Evolutionary conservation across 192 early-diverging fungal genomes (phyloP), one percentile per base, ranked within the genome.

Genomic region (Linnemannia exigua): DNA sequence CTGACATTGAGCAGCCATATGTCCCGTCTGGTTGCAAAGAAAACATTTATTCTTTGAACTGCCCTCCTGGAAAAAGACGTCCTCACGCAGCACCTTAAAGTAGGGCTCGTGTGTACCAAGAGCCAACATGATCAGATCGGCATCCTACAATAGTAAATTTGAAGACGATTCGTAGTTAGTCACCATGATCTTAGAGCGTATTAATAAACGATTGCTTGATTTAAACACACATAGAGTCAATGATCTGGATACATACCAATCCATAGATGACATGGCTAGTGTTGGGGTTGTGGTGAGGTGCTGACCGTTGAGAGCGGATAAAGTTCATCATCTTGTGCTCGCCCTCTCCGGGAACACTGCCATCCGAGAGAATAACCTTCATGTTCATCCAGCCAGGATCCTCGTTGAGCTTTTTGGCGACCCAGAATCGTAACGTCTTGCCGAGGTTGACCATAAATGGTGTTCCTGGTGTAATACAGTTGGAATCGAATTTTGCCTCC

Each of bases 241-340:
- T 44, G n/a, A 44, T 3, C 58, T 33, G 58, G 28, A 63, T 25
- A 82, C 88, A n/a, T 87, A 92, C 89, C 81, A 95, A 89, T 67
- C 96, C 96, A 82, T 98, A 97, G 31, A 99, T 91, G 41, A 99
- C 98, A 88, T 99, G 98, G 25, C 92, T 89, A 12, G 96, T 96
- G 82, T 99, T 99, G n/a, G 97, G 95, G 73, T 96, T 90, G 58
- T 98, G 96, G 36, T 93, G 92, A 2, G 95, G 93, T 74, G 91
- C 93, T 44, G 94, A 90, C 67, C 97, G 93, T 70, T 95, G 95
- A 9, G 91, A 88, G 17, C 98, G 94, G 71, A 99, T 94, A 81
- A 94, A 99, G 78, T 98, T 96, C 98, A 99, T 99, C 83, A 99
- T 97, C 90, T 99, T 99, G 89, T 99, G 98, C 88, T 99, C 98